These are phyloP conservation scores for Suillus ampliporus DNA, from an alignment of 768 basidiomycete species.

Conservation along the genomic window DNA sequence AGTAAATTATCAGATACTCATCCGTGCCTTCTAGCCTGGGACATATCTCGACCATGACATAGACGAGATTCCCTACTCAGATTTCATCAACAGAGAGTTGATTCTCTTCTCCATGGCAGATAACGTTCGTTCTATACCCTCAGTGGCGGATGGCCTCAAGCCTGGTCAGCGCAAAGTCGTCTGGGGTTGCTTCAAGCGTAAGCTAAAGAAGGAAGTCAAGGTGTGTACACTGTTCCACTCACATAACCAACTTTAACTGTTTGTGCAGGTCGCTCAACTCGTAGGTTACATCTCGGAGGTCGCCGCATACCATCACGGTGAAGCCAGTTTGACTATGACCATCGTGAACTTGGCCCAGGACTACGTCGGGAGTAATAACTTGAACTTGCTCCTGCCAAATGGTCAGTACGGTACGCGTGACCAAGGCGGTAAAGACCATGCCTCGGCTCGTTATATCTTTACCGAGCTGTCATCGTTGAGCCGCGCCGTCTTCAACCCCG, in stretches of 20 bases:
- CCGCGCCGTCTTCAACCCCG: conserved; percentile 76
- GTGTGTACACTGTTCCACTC: conserved; percentile 41
- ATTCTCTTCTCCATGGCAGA: conserved; percentile 99
- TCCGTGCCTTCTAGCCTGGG: conserved; percentile 65
- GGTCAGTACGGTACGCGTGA: conserved; percentile 97
- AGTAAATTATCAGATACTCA: not conserved
- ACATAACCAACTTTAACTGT: not conserved
- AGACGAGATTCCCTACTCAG: conserved; percentile 83
- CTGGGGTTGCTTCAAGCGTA: conserved; percentile 95
- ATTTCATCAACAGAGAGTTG: conserved; percentile 98
- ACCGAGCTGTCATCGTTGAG: conserved; percentile 80
- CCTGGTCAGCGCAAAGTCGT: conserved; percentile 97
- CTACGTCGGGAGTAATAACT: conserved; percentile 94
- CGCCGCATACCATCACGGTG: conserved; percentile 97
- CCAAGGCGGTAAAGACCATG: conserved; percentile 94
- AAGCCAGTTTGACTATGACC: conserved; percentile 82
- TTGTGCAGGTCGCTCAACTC: conserved; percentile 82
- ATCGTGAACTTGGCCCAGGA: conserved; percentile 95
- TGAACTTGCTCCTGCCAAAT: conserved; percentile 84
- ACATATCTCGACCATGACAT: conserved; percentile 91
- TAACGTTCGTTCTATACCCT: conserved; percentile 97
- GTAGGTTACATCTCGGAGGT: conserved; percentile 95
- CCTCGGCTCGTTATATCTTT: conserved; percentile 95
- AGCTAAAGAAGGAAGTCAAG: conserved; percentile 91
- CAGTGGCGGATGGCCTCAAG: conserved; percentile 91